A percentile compares a stretch with the other conserved stretches of the same genome.
phyloP scores from a whole-genome alignment of 1,284 basidiomycete genomes.

The Austroboletus rostrupii region DNA sequence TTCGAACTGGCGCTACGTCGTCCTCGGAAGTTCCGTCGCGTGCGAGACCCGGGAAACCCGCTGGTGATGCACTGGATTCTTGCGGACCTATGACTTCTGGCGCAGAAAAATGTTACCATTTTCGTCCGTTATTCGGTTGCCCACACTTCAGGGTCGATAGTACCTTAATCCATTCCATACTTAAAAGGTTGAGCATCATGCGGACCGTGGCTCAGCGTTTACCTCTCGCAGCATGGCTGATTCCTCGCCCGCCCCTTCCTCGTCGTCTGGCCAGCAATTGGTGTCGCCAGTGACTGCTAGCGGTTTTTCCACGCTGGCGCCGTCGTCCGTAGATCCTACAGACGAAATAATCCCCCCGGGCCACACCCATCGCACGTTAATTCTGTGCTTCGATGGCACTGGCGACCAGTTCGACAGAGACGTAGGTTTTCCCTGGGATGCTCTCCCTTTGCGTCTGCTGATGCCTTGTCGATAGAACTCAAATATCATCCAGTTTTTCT shows the following conservation, averaged over 20 bases:
- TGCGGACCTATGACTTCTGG: not conserved
- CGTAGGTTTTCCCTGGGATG: conserved; percentile 29
- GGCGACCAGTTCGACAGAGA: conserved; percentile 56
- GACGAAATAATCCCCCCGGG: conserved; percentile 34
- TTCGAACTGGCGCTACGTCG: not conserved
- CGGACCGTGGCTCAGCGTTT: not conserved
- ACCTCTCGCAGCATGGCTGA: conserved; percentile 10
- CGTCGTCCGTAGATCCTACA: not conserved
- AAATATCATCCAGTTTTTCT: conserved; percentile 47
- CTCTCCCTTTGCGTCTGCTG: not conserved
- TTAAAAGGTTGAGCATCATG: conserved; percentile 5
- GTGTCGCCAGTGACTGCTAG: conserved; percentile 5
- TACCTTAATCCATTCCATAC: conserved; percentile 3
- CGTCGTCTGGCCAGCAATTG: conserved; percentile 5
- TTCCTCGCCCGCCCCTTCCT: not conserved
- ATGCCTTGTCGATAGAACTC: conserved; percentile 34
- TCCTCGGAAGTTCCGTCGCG: not conserved
- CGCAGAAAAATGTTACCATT: not conserved
- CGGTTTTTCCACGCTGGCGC: not conserved
- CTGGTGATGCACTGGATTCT: not conserved
- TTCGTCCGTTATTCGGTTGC: conserved; percentile 3
- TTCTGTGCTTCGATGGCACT: conserved; percentile 56
- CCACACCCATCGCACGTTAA: conserved; percentile 39
- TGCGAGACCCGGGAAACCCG: not conserved
- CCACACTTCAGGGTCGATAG: conserved; percentile 3